These are phyloP conservation scores for Ophiocordyceps polyrhachis-furcata DNA, from an alignment of 2,329 filamentous ascomycete genomes.

Conservation along the genomic window DNA sequence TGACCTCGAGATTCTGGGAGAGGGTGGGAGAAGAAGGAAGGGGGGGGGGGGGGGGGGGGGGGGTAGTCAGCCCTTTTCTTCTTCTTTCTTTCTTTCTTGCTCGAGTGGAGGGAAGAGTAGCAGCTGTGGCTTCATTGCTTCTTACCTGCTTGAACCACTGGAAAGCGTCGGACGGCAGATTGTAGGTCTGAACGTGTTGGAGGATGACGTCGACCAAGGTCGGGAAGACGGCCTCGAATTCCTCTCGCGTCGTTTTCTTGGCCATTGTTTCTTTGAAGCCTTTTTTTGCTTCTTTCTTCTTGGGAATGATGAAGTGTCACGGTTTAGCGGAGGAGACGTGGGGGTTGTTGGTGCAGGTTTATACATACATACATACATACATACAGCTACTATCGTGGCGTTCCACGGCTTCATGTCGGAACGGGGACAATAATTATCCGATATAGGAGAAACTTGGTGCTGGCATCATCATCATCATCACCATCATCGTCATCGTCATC, in stretches of 20 bases:
- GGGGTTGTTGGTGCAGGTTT: too few species aligned
- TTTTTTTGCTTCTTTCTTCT: not conserved
- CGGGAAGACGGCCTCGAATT: conserved; percentile 84
- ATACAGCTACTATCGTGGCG: too few species aligned
- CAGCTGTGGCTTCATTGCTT: not conserved
- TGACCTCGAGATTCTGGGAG: conserved; percentile 57
- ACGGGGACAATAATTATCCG: too few species aligned
- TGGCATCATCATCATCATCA: too few species aligned
- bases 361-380: too few species aligned
- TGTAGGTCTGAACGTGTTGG: conserved; percentile 62
- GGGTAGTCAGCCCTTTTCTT: not conserved
- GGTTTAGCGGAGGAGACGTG: not conserved
- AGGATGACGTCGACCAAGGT: conserved; percentile 69
- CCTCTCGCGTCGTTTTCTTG: conserved; percentile 57
- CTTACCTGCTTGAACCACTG: conserved; percentile 71
- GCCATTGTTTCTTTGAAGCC: conserved; percentile 25
- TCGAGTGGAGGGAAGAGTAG: not conserved
- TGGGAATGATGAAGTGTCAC: not conserved
- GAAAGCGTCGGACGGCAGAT: conserved; percentile 60
- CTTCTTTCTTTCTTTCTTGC: too few species aligned
- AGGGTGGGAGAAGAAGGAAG: too few species aligned
- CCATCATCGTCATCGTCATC: too few species aligned
- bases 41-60: too few species aligned
- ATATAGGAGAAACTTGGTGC: too few species aligned
- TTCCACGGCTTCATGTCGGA: too few species aligned